Evolutionary conservation across 192 early-diverging fungal genomes (phyloP).

Genomic region (Backusella circina): DNA sequence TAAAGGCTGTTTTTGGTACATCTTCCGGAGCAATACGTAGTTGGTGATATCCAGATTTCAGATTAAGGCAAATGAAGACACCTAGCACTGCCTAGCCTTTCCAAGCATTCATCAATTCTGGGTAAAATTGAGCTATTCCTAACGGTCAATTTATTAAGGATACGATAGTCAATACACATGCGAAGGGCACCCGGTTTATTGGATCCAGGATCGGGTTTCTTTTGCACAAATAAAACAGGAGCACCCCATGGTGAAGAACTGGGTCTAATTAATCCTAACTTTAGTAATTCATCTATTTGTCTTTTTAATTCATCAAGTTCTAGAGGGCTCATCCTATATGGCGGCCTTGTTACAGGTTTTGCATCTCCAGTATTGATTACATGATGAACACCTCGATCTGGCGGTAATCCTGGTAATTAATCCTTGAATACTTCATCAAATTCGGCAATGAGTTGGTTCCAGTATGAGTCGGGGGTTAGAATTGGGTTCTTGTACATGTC

Average conservation of each 20-base stretch:
- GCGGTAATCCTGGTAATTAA: slow-evolving; percentile 21
- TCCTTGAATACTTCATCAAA: slow-evolving; percentile 21
- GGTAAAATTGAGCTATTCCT: slow-evolving; percentile 42
- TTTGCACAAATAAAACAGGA: slow-evolving; percentile 23
- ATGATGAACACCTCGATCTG: slow-evolving; percentile 16
- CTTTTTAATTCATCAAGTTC: slow-evolving; percentile 7
- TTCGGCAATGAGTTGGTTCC: not conserved
- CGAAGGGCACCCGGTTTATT: slow-evolving; percentile 27
- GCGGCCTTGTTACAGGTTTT: slow-evolving; percentile 8
- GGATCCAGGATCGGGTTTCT: slow-evolving; percentile 35
- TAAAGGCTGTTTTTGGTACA: slow-evolving; percentile 30
- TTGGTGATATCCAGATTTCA: slow-evolving; percentile 22
- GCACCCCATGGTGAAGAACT: slow-evolving; percentile 19
- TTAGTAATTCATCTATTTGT: slow-evolving; percentile 8
- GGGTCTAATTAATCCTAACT: not conserved
- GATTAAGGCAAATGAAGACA: slow-evolving; percentile 40
- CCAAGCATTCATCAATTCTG: slow-evolving; percentile 39
- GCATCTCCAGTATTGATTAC: slow-evolving; percentile 22
- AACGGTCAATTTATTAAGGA: slow-evolving; percentile 40
- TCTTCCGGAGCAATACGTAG: slow-evolving; percentile 14
- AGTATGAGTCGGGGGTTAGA: not conserved
- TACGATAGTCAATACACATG: slow-evolving; percentile 52
- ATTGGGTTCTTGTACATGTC: not conserved
- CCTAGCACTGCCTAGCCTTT: slow-evolving; percentile 17
- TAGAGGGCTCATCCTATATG: slow-evolving; percentile 21